These are phyloP conservation scores for Penicillium sp. DNA, from an alignment of 2,329 filamentous ascomycete genomes.

Conservation along the genomic window DNA sequence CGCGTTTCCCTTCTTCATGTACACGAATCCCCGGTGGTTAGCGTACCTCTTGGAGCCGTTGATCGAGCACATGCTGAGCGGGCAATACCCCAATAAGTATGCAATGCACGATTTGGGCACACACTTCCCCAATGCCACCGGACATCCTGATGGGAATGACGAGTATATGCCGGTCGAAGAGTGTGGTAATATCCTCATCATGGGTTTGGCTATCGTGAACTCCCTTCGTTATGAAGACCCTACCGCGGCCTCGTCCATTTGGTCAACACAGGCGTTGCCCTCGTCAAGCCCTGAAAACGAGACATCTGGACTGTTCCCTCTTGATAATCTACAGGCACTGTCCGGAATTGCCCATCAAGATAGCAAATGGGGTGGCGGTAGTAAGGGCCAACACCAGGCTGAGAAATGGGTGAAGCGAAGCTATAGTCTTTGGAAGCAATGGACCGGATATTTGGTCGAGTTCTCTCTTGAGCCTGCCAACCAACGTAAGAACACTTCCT, in stretches of 20 bases:
- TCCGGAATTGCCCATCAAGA: slow-evolving; percentile 60
- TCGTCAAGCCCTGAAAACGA: slow-evolving; percentile 22
- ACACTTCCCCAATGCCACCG: slow-evolving; percentile 56
- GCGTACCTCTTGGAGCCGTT: slow-evolving; percentile 76
- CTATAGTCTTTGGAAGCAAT: slow-evolving; percentile 71
- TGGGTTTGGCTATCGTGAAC: slow-evolving; percentile 75
- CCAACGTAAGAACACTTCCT: slow-evolving; percentile 53
- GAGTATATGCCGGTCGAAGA: slow-evolving; percentile 61
- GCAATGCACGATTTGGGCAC: slow-evolving; percentile 55
- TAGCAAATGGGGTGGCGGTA: slow-evolving; percentile 56
- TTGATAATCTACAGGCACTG: slow-evolving; percentile 49
- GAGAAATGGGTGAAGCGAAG: slow-evolving; percentile 65
- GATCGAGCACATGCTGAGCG: slow-evolving; percentile 76
- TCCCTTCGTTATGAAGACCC: slow-evolving; percentile 64
- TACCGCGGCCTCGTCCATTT: slow-evolving; percentile 57
- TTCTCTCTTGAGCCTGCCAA: slow-evolving; percentile 71
- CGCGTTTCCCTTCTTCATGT: slow-evolving; percentile 80
- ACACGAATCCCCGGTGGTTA: slow-evolving; percentile 78
- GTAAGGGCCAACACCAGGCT: slow-evolving; percentile 56
- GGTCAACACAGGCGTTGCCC: slow-evolving; percentile 47
- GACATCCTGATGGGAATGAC: slow-evolving; percentile 52
- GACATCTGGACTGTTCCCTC: slow-evolving; percentile 44
- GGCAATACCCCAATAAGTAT: slow-evolving; percentile 72
- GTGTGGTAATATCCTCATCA: slow-evolving; percentile 72
- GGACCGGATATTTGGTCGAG: slow-evolving; percentile 75